Base-by-base conservation (phyloP, 2,329 filamentous ascomycete species). In the Rasamsonia emersonii region DNA sequence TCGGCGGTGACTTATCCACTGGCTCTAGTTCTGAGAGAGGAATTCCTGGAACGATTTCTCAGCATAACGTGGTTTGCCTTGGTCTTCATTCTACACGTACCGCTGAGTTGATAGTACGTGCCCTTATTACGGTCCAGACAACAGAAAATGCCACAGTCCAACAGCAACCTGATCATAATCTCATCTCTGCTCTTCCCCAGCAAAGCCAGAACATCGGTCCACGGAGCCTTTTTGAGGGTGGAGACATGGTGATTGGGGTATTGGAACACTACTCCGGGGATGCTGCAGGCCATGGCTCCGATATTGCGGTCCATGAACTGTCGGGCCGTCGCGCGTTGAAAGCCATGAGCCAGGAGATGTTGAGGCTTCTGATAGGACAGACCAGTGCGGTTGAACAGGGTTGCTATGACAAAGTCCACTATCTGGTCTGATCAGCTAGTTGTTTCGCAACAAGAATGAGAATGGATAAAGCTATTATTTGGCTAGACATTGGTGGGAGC, bases 321-420 rank as follows among this genome's bases (percentile, higher is more conserved):
- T 19, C 29, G 19, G 28, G 43, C 45, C 24, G 56, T 51, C 3
- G 58, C 55, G 43, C 69, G 74, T 46, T 80, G 75, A 46, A 79
- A 93, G 15, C 89, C 89, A 64, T 93, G 80, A 45, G 85, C 88
- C 4, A 98, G 71, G 4, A 94, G 49, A 59, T 95, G 84, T 30
- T 74, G 71, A 2, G 81, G 79, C 48, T 71, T 73, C 30, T 65
- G 55, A 37, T 58, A 59, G 17, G 56, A 48, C 13, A 53, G 52
- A 18, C 67, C 61, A 10, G 65, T 59, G 44, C 72, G 69, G 9
- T 72, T 74, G 55, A 93, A 94, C 2, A 94, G 64, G 7, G 74
- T 68, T 75, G 81, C 86, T 24, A 95, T 75, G 17, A 74, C 72
- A 54, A 83, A 86, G 49, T 88, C 80, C 25, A 89, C 68, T 44